Base-by-base conservation (phyloP, 2,329 filamentous ascomycete species). In the Neofusicoccum umdonicola region DNA sequence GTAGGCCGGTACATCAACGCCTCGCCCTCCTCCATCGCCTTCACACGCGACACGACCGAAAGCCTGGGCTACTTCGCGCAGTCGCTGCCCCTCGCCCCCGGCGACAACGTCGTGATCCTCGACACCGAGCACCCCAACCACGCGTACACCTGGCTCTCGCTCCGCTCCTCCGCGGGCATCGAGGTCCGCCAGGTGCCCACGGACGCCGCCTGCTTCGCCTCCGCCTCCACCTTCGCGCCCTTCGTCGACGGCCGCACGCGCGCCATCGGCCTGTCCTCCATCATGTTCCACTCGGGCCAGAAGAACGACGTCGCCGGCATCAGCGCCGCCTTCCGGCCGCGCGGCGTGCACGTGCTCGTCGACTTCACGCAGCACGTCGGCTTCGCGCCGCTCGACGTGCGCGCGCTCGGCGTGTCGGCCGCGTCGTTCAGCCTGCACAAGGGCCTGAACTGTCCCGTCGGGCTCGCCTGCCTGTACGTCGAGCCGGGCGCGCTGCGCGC, bases 91-190 rank as follows among this genome's bases (percentile, higher is more conserved):
- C 22, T 60, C 15, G 7, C 5, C 4, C 15, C 56, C 1, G 56
- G 56, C 56, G 56, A 60, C 37, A 57, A 57, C 13, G 17, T 57
- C 17, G n/a, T 57, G 19, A 39, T 57, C 22, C 52, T 57, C 19
- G n/a, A 22, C 35, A n/a, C 52, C 4, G 52, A 57, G 39, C 52
- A 57, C 52, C 52, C 52, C 1, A 57, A 57, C 22, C 52, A 57
- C 19, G 52, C 17, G 5, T 57, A 15, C 39, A 37, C 11, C 22
- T 57, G 52, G 52, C 35, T 57, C n/a, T 17, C 52, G 12, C 13
- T 57, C 1, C n/a, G n/a, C 34, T 5, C 11, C 8, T 5, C 11
- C 8, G 3, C 17, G 2, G 52, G 37, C 12, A 2, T 57, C 19
- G 52, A 57, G 1, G 37, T 44, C 3, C 52, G 52, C 11, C 17